Evolutionary conservation across 116 monocot species (phyloP), one percentile per base, ranked within the genome.

Genomic region (Dioscorea cayenensis): DNA sequence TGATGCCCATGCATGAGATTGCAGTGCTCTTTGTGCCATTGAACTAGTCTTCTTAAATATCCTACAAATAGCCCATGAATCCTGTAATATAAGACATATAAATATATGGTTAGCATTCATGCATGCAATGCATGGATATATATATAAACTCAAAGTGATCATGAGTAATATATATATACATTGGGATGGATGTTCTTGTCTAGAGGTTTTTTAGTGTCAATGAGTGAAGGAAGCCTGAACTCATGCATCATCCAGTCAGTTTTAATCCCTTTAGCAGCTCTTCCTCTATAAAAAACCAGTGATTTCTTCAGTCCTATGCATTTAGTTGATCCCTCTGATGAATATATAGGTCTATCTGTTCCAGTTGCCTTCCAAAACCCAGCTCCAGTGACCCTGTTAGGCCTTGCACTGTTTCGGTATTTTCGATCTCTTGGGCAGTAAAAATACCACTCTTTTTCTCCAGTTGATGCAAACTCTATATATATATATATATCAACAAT

Each of bases 41-140:
- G 81, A 79, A 70, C 69, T 88, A 12, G 85, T 83, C 69, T 92
- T 92, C 91, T 87, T 92, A 75, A 85, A 92, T 64, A 88, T 92
- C 71, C 84, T 83, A 66, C 88, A 92, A 27, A 92, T 92, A 4
- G 87, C 91, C 91, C 88, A 92, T 60, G 83, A 74, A 38, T 88
- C 91, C 91, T 92, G 88, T 6, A 59, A 13, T 23, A 67, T 17
- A 73, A 58, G 37, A 7, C 3, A 49, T 16, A 5, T n/a, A n/a
- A n/a, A 55, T 18, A 55, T 16, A 55, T 11, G 17, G 17, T 51
- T 17, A 7, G 11, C 51, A 27, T 20, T 7, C 25, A 62, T 62
- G 1, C 62, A 62, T 22, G 62, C 20, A 11, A 22, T 62, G 7
- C 11, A 22, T 62, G 10, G 11, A 20, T 1, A 48, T 49, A 14